Evolutionary conservation across 192 early-diverging fungal genomes (phyloP), one percentile per base, ranked within the genome.

Genomic region (Rhizophagus clarus): DNA sequence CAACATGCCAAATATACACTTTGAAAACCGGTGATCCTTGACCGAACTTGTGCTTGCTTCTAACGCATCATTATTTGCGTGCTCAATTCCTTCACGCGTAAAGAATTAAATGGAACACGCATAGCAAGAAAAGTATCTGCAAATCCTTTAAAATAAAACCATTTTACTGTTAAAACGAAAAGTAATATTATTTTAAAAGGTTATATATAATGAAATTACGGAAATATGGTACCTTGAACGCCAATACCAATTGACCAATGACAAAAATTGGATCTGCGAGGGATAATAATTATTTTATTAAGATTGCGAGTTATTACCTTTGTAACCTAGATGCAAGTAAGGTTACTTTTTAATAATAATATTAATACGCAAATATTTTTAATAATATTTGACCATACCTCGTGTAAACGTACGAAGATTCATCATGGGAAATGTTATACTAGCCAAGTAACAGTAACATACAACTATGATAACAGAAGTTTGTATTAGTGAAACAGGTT

Each of bases 241-340:
- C 97, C 97, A n/a, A 99, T 84, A 47, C 97, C 97, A 81, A 99
- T 94, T n/a, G 97, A 97, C 22, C 97, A 90, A 85, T 99, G 95
- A 67, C 94, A 94, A 88, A 95, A 88, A 90, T 99, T 99, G 77
- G 95, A 97, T 75, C 82, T 82, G 31, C 90, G 89, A 9, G 17
- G 97, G 97, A 84, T 99, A 99, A 83, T 93, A 97, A 99, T 99
- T 81, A 99, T 96, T 87, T 93, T 96, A 91, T 99, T 96, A 72
- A 99, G 85, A 88, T 99, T 99, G 78, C 87, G 86, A 7, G 96
- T 93, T 9, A 97, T 89, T 4, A 97, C 94, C 84, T 99, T 97
- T 80, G 93, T 90, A 56, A 97, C 92, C 82, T 85, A 61, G n/a
- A 74, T 37, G 8, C 37, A 5, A 40, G n/a, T 40, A 45, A 45